phyloP scores from a whole-genome alignment of 139 green algal genomes.

The Tetraselmis striata region DNA sequence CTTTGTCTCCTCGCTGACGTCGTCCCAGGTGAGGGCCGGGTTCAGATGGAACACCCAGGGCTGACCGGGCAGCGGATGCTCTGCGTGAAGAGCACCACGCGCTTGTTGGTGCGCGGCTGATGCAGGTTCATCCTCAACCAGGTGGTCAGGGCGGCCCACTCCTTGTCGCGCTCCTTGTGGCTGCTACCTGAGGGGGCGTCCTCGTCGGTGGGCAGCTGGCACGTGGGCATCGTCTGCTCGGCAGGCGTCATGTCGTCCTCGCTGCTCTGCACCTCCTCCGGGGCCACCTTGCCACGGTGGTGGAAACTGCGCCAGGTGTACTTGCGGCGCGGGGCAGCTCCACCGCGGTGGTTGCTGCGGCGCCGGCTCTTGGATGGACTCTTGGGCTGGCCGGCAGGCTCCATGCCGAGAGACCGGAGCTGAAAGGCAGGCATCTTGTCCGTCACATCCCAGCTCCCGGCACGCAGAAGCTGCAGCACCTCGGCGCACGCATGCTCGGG shows the following conservation, averaged over 20 bases:
- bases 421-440: background rate
- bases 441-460: background rate
- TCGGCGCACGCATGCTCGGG: background rate
- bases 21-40: constrained; percentile 31
- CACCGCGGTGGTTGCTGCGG: background rate
- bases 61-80: constrained; percentile 4
- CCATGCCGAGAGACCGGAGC: background rate
- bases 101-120: constrained; percentile 43
- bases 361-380: background rate
- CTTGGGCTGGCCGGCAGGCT: background rate
- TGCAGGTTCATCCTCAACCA: constrained; percentile 52
- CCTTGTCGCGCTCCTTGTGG: constrained; percentile 29
- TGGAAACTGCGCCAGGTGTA: background rate
- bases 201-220: background rate
- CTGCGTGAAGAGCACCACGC: constrained; percentile 36
- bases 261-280: background rate
- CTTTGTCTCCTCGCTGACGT: constrained; percentile 40
- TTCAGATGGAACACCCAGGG: constrained; percentile 41
- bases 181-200: background rate
- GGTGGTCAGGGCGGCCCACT: constrained; percentile 47
- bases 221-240: background rate
- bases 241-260: background rate
- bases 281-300: background rate
- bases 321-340: background rate
- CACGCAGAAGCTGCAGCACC: background rate